These are phyloP conservation scores for Cercospora sojina DNA, from an alignment of 2,329 filamentous ascomycete species.

Conservation along the genomic window DNA sequence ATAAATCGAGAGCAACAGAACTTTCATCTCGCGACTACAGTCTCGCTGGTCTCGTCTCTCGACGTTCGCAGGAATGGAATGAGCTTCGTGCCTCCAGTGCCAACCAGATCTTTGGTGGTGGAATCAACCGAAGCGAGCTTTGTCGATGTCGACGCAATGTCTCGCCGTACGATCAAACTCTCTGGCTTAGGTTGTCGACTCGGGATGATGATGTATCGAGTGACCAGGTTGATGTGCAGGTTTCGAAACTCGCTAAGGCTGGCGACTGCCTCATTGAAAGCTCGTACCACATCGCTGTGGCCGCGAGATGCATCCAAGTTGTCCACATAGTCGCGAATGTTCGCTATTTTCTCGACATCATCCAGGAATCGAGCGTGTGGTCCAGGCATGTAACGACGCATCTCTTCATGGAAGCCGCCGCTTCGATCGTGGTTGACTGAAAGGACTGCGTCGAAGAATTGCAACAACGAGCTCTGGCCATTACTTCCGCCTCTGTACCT, in stretches of 20 bases:
- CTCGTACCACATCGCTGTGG: constrained; percentile 40
- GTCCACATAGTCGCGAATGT: constrained; percentile 49
- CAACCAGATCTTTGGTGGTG: constrained; percentile 44
- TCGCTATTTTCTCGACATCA: constrained; percentile 46
- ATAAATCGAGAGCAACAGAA: not conserved
- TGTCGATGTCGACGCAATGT: constrained; percentile 50
- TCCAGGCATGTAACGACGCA: constrained; percentile 57
- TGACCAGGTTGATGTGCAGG: constrained; percentile 54
- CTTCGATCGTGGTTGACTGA: constrained; percentile 47
- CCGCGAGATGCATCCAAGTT: constrained; percentile 28
- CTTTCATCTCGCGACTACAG: constrained; percentile 19
- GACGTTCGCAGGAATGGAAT: constrained; percentile 56
- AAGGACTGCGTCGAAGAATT: constrained; percentile 55
- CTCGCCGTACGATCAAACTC: constrained; percentile 36
- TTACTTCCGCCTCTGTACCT: constrained; percentile 57
- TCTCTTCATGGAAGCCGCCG: constrained; percentile 41
- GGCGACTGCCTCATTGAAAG: constrained; percentile 50
- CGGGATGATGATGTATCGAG: constrained; percentile 54
- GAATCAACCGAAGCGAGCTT: constrained; percentile 37
- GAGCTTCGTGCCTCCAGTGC: constrained; percentile 54
- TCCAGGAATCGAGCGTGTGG: constrained; percentile 53
- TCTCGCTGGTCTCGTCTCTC: constrained; percentile 48
- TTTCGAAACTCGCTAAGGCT: constrained; percentile 51
- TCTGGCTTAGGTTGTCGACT: constrained; percentile 26
- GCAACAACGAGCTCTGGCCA: constrained; percentile 55